Percentiles rank a stretch among this genome's conserved stretches.
Conservation (phyloP, 768 basidiomycete genomes). For the Panellus pusillus region DNA sequence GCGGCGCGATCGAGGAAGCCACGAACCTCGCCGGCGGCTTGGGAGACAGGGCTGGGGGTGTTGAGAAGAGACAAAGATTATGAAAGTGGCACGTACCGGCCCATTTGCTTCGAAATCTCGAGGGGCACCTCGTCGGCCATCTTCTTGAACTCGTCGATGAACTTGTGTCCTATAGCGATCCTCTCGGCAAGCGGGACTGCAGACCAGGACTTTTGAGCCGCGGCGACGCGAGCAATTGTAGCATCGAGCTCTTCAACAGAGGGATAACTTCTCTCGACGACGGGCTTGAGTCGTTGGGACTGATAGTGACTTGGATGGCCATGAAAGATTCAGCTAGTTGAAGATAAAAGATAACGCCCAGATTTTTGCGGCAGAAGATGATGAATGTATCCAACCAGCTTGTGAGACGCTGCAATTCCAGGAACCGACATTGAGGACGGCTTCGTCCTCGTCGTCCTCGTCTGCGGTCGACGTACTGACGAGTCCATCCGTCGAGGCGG, state of each 20-base stretch:
- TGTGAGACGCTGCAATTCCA: conserved; percentile 83
- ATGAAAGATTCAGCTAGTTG: no score
- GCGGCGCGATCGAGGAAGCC: conserved; percentile 80
- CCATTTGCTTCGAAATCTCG: conserved; percentile 90
- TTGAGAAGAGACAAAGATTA: neutral
- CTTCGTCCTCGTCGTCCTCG: conserved; percentile 88
- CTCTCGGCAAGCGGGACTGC: conserved; percentile 71
- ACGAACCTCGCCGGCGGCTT: conserved; percentile 74
- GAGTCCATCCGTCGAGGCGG: conserved; percentile 83
- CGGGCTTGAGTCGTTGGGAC: conserved; percentile 72
- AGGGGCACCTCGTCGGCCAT: conserved; percentile 60
- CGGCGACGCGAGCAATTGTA: conserved; percentile 54
- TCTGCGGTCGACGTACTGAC: conserved; percentile 67
- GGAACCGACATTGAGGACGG: conserved; percentile 77
- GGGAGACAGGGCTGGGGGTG: conserved; percentile 69
- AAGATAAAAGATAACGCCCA: conserved; percentile 66
- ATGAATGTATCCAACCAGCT: conserved; percentile 61
- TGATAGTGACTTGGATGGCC: conserved; percentile 73
- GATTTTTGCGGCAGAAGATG: conserved; percentile 39
- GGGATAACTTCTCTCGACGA: conserved; percentile 64
- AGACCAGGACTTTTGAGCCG: conserved; percentile 77
- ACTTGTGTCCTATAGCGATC: conserved; percentile 58
- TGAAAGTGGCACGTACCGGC: conserved; percentile 55
- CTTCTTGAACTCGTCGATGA: conserved; percentile 51
- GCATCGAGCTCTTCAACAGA: conserved; percentile 60